Conservation (phyloP, 306 rosid species). For the Rubus idaeus region DNA sequence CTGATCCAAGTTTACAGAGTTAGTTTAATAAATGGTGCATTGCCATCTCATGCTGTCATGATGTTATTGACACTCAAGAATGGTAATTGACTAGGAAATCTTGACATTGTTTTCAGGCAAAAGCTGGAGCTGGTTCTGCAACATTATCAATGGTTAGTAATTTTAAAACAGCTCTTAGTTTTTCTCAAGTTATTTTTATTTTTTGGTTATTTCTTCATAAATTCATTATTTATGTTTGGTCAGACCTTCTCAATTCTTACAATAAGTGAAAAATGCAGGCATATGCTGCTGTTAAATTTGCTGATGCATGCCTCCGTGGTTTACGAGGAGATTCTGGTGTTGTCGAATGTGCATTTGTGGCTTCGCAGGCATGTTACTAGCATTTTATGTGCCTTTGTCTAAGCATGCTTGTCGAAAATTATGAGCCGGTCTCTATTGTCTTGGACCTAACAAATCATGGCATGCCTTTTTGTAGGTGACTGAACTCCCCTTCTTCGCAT, state of each 20-base stretch:
- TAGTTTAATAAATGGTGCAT: not conserved
- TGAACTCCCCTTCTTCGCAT: slow-evolving; percentile 88
- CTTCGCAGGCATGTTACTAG: slow-evolving; percentile 52
- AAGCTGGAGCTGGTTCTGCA: slow-evolving; percentile 99
- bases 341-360: slow-evolving; percentile 79
- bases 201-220: not conserved
- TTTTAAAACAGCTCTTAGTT: not conserved
- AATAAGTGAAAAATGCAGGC: slow-evolving; percentile 49
- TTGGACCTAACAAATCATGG: slow-evolving; percentile 4
- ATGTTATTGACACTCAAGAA: not conserved
- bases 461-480: slow-evolving; percentile 57
- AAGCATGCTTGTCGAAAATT: not conserved
- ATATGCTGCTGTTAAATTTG: slow-evolving; percentile 88
- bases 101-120: slow-evolving; percentile 61
- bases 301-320: slow-evolving; percentile 71
- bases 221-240: not conserved
- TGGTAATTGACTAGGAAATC: slow-evolving; percentile 21
- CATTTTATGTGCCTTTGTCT: not conserved
- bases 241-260: not conserved
- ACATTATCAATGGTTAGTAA: slow-evolving; percentile 85
- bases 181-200: not conserved
- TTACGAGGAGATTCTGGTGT: slow-evolving; percentile 80
- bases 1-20: not conserved
- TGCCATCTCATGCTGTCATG: not conserved
- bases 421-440: not conserved